Evolutionary conservation across 768 basidiomycete genomes (phyloP), one percentile per base, ranked within the genome.

Genomic region (Neoboletus magnificus): DNA sequence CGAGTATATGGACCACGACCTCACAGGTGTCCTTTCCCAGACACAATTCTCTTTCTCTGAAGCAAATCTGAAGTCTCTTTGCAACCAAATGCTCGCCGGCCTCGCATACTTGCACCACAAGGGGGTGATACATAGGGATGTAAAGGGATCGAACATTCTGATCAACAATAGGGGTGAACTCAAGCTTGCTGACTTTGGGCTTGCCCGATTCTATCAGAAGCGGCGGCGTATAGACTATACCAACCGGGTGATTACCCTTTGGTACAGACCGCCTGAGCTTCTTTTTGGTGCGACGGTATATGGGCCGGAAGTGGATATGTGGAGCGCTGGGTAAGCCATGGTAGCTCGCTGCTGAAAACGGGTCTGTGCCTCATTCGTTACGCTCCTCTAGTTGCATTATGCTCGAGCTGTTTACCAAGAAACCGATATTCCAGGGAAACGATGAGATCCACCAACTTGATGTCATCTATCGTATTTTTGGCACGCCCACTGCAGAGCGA

Each of bases 1-100:
- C 65, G 95, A 98, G 71, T 99, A 99, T 72, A 91, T 97, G 91
- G 94, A 99, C 65, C 96, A 98, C 68, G 97, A 99, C 68, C 77
- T 99, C 51, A 98, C 95, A 2, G 97, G 97, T 4, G 80, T 98
- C 48, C 79, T 99, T 27, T 91, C 93, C 3, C 95, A 98, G 74
- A 89, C 83, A 1, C 88, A 93, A 65, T 91, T 98, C 64, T 77
- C 68, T 37, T 98, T 99, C 68, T 80, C 83, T 0, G 82, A 85
- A 22, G 92, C 90, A 22, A 89, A 99, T 71, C 78, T 98, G 40
- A 99, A 99, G 77, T 97, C 95, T 0, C 82, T 99, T 49, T 94
- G 90, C 68, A 82, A 85, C 58, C 97, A 99, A 74, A 97, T 99
- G 91, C 85, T 99, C 41, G 81, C 86, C 11, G 97, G 97, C 1